Base-by-base conservation (phyloP, 1,284 basidiomycete genomes). In the Malassezia vespertilionis region DNA sequence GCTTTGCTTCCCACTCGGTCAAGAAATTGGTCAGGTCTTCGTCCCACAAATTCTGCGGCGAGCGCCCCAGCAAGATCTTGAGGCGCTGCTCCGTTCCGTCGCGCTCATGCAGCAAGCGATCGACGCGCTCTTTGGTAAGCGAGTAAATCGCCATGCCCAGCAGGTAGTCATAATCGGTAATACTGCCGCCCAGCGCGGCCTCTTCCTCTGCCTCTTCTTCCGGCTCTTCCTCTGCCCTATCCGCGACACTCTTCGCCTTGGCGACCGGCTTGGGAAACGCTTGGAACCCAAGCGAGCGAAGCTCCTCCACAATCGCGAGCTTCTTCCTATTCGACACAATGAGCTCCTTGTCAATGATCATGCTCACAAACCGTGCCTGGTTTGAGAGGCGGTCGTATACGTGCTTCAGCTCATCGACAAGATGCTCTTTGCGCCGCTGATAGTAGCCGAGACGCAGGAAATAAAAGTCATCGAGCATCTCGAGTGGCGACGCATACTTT, bases 121-220 rank as follows among this genome's bases (percentile, higher is more conserved):
- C 83, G 54, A 84, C 88, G 83, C 89, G 91, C 74, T 97, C 91
- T 59, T 79, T 81, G 1, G 93, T 97, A 74, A 97, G 76, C 73
- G 82, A 95, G 76, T 81, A 90, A 69, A 97, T 90, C 5, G 86
- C 75, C 91, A 99, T 97, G 22, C 84, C 81, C 51, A 99, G 75
- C 52, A 97, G 73, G 74, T 99, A 97, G 71, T 99, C 91, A 66
- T 77, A 99, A 72, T 96, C 93, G 32, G 78, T 78, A 3, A 33
- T 26, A 18, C 36, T 21, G 33, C 22, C 32, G 7, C 33, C 9
- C 7, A 27, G 20, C 33, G 71, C 72, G n/a, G 75, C 72, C n/a
- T 73, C 74, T 33, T 58, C 56, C 11, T 53, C 57, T 6, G 79
- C 80, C 1, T 77, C 78, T 1, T 80, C 79, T 23, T 59, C 53